phyloP scores from a whole-genome alignment of 768 basidiomycete species.

The Chalciporus pseudorubinellus region DNA sequence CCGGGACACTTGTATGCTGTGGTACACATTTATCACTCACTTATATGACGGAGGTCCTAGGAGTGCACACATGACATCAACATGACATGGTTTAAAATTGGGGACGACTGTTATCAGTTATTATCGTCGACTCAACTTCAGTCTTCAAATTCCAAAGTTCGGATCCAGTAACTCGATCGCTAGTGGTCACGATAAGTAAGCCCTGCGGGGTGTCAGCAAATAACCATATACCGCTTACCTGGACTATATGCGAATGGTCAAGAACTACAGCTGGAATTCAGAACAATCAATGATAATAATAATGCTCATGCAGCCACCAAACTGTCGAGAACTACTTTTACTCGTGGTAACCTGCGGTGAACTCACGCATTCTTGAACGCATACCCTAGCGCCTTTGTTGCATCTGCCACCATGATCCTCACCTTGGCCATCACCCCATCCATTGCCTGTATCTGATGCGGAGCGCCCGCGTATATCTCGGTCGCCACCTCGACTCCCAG shows the following conservation, averaged over 20 bases:
- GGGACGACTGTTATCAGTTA: background rate
- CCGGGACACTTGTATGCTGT: background rate
- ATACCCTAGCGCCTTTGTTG: constrained; percentile 18
- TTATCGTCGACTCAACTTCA: too few relatives aligned
- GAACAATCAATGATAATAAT: too few relatives aligned
- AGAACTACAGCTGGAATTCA: too few relatives aligned
- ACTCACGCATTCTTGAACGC: constrained; percentile 10
- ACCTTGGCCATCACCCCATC: constrained; percentile 41
- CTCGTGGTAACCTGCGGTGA: background rate
- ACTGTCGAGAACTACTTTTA: too few relatives aligned
- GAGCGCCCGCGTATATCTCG: constrained; percentile 52
- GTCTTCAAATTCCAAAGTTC: too few relatives aligned
- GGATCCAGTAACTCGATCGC: too few relatives aligned
- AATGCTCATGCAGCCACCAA: too few relatives aligned
- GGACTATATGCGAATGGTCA: too few relatives aligned
- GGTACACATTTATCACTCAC: background rate
- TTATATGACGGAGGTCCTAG: background rate
- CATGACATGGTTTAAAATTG: constrained; percentile 17
- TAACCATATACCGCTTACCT: too few relatives aligned
- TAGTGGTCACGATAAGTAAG: too few relatives aligned
- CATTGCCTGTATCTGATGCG: constrained; percentile 69
- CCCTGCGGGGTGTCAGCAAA: too few relatives aligned
- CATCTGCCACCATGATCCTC: constrained; percentile 19
- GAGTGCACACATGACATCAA: constrained; percentile 12
- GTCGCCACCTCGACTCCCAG: constrained; percentile 54